These are phyloP conservation scores for Globisporangium spinosum DNA, from an alignment of 352 stramenopile species.

Conservation along the genomic window DNA sequence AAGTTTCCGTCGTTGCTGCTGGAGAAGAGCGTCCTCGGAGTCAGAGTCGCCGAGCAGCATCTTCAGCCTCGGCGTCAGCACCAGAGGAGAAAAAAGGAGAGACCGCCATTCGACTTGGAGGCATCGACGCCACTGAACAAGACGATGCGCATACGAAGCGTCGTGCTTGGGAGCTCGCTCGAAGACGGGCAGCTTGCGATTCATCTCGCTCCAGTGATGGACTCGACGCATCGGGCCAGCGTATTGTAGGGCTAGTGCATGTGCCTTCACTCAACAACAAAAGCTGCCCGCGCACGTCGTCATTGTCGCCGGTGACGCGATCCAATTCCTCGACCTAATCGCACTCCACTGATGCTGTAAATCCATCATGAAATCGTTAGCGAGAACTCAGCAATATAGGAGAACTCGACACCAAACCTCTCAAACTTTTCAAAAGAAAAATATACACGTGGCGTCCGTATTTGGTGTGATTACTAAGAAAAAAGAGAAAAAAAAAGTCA, in stretches of 20 bases:
- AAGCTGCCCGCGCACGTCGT: no score
- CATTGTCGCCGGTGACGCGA: not conserved
- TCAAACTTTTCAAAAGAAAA: not conserved
- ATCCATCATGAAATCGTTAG: not conserved
- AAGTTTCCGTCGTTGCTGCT: constrained; percentile 9
- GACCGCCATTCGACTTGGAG: not conserved
- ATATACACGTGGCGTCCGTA: not conserved
- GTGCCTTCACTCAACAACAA: not conserved
- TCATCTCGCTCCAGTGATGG: not conserved
- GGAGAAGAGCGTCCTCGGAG: not conserved
- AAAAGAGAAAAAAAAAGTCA: not conserved
- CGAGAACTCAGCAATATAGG: not conserved
- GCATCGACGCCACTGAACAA: not conserved
- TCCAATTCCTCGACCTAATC: not conserved
- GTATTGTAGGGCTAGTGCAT: not conserved
- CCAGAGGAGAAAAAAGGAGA: not conserved
- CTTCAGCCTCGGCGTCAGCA: not conserved
- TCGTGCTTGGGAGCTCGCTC: not conserved
- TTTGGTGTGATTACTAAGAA: not conserved
- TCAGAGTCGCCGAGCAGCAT: not conserved
- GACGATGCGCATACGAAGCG: not conserved
- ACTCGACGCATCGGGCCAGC: not conserved
- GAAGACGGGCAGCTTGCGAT: not conserved
- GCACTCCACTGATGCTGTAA: not conserved
- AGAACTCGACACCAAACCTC: not conserved